Base-by-base conservation (phyloP, 441 rosid species). In the Arabidopsis hybrid region DNA sequence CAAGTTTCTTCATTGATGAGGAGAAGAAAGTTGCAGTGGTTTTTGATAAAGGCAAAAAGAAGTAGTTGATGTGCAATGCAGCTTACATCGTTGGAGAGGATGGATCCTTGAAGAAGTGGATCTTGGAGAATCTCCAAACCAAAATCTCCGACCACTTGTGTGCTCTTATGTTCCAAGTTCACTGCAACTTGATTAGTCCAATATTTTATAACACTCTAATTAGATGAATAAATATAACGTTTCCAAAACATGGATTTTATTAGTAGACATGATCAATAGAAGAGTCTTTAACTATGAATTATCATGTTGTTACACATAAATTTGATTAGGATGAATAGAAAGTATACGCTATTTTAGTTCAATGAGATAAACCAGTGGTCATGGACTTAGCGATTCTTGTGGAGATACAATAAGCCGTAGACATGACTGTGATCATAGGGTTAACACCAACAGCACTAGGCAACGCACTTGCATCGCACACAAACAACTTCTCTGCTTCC, bases 391-490 rank as follows among this genome's bases (percentile, higher is more conserved):
- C 89, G 9, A 95, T 85, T 62, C 81, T 72, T 69, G 81, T 82
- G 42, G 99, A 85, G 39, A 95, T 78, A 75, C 95, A 91, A 47
- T 86, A 91, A 66, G 98, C 95, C n/a, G 89, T 91, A 47, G 98
- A 78, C 86, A 88, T 89, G 71, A 95, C 76, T n/a, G 97, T 91
- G 70, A 95, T 87, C 99, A 92, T 95, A 32, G 99, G 99, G 77
- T 95, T 92, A 31, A 95, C 93, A 32, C 99, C 99, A 46, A 91
- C 70, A 14, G 96, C 99, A 69, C 82, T 84, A 6, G 98, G 98
- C 47, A 95, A 79, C 59, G 86, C 85, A 69, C 97, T 92, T 31
- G 83, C 90, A 74, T 92, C 99, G 32, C 99, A 95, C 50, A 92
- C 93, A 80, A 75, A 92, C 69, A 95, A 67, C 2, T 90, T 93